Conservation (phyloP, 345 rosid genomes). For the Eucalyptus dawsonii region DNA sequence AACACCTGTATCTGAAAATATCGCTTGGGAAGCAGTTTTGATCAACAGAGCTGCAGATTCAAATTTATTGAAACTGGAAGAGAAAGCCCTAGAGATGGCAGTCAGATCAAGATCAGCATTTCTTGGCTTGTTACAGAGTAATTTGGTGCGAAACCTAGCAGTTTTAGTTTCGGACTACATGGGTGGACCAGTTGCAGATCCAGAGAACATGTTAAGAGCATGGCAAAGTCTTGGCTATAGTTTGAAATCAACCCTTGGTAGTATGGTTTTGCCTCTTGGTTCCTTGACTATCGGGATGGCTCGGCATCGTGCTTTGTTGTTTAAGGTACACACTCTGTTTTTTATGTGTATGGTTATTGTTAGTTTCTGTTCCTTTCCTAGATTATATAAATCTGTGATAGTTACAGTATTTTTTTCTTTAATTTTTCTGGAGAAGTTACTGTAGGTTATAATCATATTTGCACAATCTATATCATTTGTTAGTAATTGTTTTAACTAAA, state of each 20-base stretch:
- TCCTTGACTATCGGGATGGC: conserved; percentile 87
- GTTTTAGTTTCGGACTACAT: conserved; percentile 74
- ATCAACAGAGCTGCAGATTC: conserved; percentile 68
- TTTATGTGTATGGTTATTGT: neutral
- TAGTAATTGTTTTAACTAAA: neutral
- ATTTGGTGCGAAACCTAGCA: conserved; percentile 58
- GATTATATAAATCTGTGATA: neutral
- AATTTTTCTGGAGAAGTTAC: neutral
- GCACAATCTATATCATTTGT: neutral
- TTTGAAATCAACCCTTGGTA: conserved; percentile 61
- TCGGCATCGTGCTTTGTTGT: conserved; percentile 91
- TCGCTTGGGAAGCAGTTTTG: conserved; percentile 82
- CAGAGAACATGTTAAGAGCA: conserved; percentile 56
- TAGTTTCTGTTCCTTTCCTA: neutral
- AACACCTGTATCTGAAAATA: conserved; percentile 38
- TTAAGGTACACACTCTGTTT: conserved; percentile 42
- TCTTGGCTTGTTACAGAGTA: conserved; percentile 19
- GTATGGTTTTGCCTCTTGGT: conserved; percentile 91
- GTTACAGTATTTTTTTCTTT: neutral
- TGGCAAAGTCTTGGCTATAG: conserved; percentile 72
- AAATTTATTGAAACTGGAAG: conserved; percentile 70
- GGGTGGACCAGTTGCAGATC: conserved; percentile 89
- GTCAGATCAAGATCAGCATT: conserved; percentile 43
- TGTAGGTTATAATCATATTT: neutral
- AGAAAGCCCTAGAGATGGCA: conserved; percentile 60